These are phyloP conservation scores for Cladosporium sp. DNA, from an alignment of 2,329 filamentous ascomycete species.

Conservation along the genomic window DNA sequence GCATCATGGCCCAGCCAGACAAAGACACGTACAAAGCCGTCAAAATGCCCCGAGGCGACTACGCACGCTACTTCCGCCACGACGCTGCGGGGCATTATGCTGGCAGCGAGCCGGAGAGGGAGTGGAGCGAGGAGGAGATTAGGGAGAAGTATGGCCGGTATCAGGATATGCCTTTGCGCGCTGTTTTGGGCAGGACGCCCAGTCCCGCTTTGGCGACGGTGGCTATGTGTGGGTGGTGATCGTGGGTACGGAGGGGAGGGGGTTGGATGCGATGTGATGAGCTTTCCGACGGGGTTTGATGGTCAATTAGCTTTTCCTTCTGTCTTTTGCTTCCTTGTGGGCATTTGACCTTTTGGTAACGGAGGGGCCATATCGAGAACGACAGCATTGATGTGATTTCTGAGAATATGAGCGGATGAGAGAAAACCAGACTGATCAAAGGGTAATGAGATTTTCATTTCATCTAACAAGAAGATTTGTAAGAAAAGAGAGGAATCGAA, in stretches of 20 bases:
- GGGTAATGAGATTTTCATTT: no score
- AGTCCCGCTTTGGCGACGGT: background rate
- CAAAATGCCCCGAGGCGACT: conserved; percentile 29
- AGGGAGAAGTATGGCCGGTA: conserved; percentile 20
- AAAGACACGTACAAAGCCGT: conserved; percentile 22
- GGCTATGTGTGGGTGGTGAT: background rate
- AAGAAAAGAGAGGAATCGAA: no score
- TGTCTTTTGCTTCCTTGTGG: no score
- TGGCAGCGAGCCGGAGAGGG: conserved; percentile 27
- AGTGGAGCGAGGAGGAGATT: conserved; percentile 25
- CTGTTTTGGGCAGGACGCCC: background rate
- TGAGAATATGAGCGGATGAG: no score
- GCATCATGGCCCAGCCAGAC: conserved; percentile 15
- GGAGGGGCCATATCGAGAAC: no score
- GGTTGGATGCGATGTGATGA: no score
- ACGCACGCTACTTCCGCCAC: conserved; percentile 22
- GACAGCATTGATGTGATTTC: no score
- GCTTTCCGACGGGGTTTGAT: no score
- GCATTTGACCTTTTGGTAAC: no score
- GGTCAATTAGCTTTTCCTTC: no score
- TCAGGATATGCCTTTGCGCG: conserved; percentile 19
- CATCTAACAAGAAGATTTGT: background rate
- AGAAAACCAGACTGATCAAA: no score
- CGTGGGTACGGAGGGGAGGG: background rate
- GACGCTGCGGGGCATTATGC: conserved; percentile 25